phyloP scores from a whole-genome alignment of 73 alveolate genomes.

The Halteria grandinella region DNA sequence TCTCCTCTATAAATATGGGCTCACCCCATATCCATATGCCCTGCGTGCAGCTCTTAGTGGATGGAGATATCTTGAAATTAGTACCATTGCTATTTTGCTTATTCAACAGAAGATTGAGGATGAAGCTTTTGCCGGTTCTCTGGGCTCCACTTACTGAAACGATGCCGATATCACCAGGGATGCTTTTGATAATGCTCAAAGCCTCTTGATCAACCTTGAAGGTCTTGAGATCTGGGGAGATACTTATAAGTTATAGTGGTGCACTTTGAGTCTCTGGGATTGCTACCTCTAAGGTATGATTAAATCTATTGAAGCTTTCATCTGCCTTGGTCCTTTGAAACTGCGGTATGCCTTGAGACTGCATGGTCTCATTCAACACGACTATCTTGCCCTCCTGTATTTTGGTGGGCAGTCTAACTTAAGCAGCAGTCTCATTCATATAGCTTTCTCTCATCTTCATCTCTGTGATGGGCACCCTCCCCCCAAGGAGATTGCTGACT shows the following conservation, averaged over 20 bases:
- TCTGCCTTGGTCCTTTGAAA: too few species aligned
- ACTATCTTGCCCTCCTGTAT: too few species aligned
- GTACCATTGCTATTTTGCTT: not conserved
- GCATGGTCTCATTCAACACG: too few species aligned
- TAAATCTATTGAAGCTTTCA: too few species aligned
- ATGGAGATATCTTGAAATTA: constrained; percentile 82
- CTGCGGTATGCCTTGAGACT: too few species aligned
- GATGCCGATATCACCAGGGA: constrained; percentile 69
- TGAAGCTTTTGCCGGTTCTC: constrained; percentile 96
- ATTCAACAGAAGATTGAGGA: constrained; percentile 87
- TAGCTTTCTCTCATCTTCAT: too few species aligned
- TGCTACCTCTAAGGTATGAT: too few species aligned
- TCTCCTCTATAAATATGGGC: constrained; percentile 82
- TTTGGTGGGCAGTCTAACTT: too few species aligned
- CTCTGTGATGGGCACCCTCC: too few species aligned
- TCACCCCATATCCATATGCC: constrained; percentile 97
- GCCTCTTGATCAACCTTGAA: constrained; percentile 78
- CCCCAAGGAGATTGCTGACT: too few species aligned
- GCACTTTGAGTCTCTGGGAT: too few species aligned
- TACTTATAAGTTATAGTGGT: constrained; percentile 81
- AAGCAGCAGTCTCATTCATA: too few species aligned
- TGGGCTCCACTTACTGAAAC: constrained; percentile 91
- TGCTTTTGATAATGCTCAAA: constrained; percentile 50
- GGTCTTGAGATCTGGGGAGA: constrained; percentile 66
- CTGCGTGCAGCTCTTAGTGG: constrained; percentile 93